A percentile compares a stretch with the other conserved stretches of the same genome.
These are phyloP conservation scores for Yamadazyma sp. DNA, from an alignment of 1,139 yeast species.

Conservation along the genomic window DNA sequence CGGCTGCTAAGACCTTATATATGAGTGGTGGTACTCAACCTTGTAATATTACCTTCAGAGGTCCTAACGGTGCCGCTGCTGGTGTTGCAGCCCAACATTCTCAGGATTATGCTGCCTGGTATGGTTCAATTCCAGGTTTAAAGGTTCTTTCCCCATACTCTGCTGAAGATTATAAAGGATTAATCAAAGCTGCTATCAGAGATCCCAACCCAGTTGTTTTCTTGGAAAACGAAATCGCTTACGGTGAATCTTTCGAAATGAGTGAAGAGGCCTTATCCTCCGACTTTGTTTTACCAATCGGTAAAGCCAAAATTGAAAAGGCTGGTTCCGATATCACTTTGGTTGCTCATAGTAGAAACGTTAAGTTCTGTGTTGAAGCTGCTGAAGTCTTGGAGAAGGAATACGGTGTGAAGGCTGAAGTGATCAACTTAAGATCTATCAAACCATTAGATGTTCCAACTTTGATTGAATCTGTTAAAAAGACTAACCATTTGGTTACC, in stretches of 20 bases:
- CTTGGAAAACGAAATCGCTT: constrained; percentile 92
- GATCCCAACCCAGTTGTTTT: constrained; percentile 98
- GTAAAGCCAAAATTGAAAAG: constrained; percentile 92
- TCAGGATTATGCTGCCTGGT: constrained; percentile 97
- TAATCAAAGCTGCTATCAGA: constrained; percentile 92
- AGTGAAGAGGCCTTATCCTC: constrained; percentile 86
- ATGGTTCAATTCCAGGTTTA: constrained; percentile 96
- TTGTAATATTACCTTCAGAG: constrained; percentile 96
- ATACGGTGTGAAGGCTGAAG: constrained; percentile 89
- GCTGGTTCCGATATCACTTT: constrained; percentile 90
- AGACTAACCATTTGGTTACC: constrained; percentile 94
- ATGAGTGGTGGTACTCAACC: constrained; percentile 99
- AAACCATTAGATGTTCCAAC: constrained; percentile 93
- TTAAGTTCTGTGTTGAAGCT: constrained; percentile 80
- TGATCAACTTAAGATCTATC: constrained; percentile 91
- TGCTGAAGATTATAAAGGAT: constrained; percentile 95
- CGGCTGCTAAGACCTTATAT: constrained; percentile 97
- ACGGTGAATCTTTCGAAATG: constrained; percentile 89
- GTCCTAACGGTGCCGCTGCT: constrained; percentile 99
- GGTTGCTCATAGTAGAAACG: constrained; percentile 90
- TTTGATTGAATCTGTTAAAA: constrained; percentile 84
- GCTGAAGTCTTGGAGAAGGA: constrained; percentile 84
- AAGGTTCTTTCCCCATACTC: constrained; percentile 95
- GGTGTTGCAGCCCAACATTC: constrained; percentile 99
- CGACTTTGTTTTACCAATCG: constrained; percentile 90